Percentiles rank a stretch among this genome's conserved stretches.
phyloP scores from a whole-genome alignment of 345 rosid species.

The Hevea brasiliensis region DNA sequence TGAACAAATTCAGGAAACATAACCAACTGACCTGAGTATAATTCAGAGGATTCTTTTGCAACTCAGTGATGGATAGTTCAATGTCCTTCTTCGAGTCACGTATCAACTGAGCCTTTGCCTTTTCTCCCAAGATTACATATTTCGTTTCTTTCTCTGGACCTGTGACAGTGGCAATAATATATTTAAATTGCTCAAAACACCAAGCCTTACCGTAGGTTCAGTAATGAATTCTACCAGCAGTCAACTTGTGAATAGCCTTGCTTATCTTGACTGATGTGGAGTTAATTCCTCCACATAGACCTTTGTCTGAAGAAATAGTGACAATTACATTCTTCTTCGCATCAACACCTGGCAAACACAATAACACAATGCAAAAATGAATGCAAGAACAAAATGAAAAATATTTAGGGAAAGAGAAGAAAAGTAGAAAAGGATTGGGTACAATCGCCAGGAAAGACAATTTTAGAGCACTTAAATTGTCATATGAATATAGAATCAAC shows the following conservation, averaged over 20 bases:
- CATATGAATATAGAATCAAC: not conserved
- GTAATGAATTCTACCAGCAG: constrained; percentile 54
- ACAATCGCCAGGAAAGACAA: not conserved
- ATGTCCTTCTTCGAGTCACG: constrained; percentile 88
- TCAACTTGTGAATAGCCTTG: constrained; percentile 67
- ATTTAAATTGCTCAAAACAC: constrained; percentile 19
- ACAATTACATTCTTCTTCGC: constrained; percentile 93
- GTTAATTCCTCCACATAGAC: constrained; percentile 99
- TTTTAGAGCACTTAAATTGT: not conserved
- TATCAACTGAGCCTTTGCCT: constrained; percentile 75
- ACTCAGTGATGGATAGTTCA: constrained; percentile 59
- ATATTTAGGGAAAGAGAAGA: not conserved
- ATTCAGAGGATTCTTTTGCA: constrained; percentile 86
- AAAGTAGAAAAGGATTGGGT: not conserved
- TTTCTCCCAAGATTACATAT: constrained; percentile 87
- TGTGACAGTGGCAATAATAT: constrained; percentile 22
- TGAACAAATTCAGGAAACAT: not conserved
- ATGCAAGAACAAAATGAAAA: not conserved
- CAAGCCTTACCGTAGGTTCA: not conserved
- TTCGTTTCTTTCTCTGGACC: constrained; percentile 88
- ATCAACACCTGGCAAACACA: constrained; percentile 60
- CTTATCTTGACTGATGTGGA: constrained; percentile 82
- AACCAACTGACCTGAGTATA: constrained; percentile 70
- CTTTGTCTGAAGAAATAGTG: constrained; percentile 92
- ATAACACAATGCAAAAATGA: constrained; percentile 7